Base-by-base conservation (phyloP, 2,329 filamentous ascomycete species). In the Ceratocystis albifundus region DNA sequence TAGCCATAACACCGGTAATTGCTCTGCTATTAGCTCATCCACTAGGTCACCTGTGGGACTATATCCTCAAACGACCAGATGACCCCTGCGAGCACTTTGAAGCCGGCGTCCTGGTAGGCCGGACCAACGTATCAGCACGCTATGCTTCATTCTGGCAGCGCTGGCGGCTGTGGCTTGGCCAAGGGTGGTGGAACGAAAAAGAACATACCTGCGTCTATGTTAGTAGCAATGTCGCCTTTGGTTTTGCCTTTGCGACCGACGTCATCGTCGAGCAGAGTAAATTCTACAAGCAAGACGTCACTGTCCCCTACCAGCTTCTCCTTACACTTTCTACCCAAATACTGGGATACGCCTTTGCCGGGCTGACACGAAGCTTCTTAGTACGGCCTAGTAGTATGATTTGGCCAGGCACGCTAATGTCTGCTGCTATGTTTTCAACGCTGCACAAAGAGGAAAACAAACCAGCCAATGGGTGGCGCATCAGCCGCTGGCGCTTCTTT, bases 201-300 rank as follows among this genome's bases (percentile, higher is more conserved):
- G 89, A 94, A 74, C 90, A 94, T 74, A 89, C 87, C 53, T 94
- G 89, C 73, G 89, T 94, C 64, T 94, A 94, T 71, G 90, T 94
- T 71, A 90, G 88, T 78, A 93, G 89, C 76, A 94, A 94, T 73
- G 89, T 94, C 53, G 90, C 89, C 22, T 94, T 94, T 73, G 90
- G 89, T 1, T 94, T 94, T 75, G 89, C 90, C 30, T 94, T 94
- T 75, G 89, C 89, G 6, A 94, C 90, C 32, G 89, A 94, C 77
- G 88, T 94, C 68, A 94, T 96, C 70, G 89, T 95, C 65, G 90
- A 95, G 74, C 90, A 95, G 77, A 90, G 89, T 30, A 85, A 89
- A 69, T 96, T 95, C 75, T 96, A 96, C 76, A 86, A 90, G 65
- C 90, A 95, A 74, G 83, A 91, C 59, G 86, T 88, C 7, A 82